phyloP scores from a whole-genome alignment of 2,329 filamentous ascomycete genomes.

The Botryotinia narcissicola region DNA sequence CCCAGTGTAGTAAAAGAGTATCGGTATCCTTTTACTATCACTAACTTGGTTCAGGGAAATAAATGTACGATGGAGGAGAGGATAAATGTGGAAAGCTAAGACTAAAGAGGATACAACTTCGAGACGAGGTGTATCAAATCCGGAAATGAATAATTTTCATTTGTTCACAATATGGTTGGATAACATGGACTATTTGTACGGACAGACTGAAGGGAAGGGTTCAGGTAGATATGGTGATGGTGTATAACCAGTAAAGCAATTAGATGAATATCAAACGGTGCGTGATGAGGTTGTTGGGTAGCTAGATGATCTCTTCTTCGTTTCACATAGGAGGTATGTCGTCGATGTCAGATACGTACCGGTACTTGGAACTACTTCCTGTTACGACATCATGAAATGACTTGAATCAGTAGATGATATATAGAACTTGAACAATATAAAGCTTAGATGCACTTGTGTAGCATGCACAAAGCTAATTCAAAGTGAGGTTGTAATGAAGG shows the following conservation, averaged over 20 bases:
- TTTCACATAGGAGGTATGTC: neutral
- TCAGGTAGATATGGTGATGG: neutral
- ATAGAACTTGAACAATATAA: neutral
- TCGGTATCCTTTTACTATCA: neutral
- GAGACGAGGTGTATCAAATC: neutral
- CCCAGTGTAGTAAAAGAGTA: conserved; percentile 4
- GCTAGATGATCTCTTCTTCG: neutral
- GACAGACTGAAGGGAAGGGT: neutral
- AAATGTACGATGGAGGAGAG: neutral
- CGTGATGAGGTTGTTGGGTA: neutral
- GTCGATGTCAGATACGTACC: neutral
- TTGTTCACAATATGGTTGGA: neutral
- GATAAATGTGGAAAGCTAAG: neutral
- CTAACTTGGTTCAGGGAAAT: conserved; percentile 13
- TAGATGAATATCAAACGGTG: neutral
- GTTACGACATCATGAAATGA: neutral
- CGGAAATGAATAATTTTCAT: conserved; percentile 1
- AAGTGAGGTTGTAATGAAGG: neutral
- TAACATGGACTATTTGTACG: neutral
- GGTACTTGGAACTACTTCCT: neutral
- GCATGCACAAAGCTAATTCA: neutral
- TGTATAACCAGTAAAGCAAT: neutral
- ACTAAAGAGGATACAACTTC: conserved; percentile 1
- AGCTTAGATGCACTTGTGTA: neutral
- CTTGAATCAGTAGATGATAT: neutral